Conservation (phyloP, 306 rosid species). For the Sicyos edulis region DNA sequence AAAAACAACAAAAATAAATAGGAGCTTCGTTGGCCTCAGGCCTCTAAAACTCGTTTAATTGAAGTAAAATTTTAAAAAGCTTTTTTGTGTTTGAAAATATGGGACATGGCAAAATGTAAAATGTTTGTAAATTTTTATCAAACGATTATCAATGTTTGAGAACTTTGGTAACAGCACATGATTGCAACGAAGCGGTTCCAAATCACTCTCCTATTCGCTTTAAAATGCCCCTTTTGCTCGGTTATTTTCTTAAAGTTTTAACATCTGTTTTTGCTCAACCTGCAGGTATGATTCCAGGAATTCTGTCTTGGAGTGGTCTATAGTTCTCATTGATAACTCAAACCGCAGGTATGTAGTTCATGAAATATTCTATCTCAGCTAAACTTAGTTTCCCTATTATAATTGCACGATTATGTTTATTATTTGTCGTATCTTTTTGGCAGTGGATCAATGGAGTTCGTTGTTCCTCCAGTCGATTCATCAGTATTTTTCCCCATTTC, state of each 20-base stretch:
- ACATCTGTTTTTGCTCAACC: background rate
- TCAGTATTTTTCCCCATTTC: slow-evolving; percentile 85
- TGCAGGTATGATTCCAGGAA: slow-evolving; percentile 85
- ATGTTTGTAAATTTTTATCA: background rate
- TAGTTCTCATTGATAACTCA: slow-evolving; percentile 66
- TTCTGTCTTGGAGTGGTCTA: slow-evolving; percentile 76
- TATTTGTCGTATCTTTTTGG: slow-evolving; percentile 22
- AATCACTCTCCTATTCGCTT: background rate
- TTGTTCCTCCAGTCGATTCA: slow-evolving; percentile 81
- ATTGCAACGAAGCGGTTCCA: background rate
- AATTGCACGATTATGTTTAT: background rate
- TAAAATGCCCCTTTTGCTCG: background rate
- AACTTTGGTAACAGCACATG: background rate
- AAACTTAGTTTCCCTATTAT: background rate
- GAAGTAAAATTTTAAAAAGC: background rate
- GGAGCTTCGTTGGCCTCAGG: background rate
- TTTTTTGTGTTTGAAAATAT: background rate
- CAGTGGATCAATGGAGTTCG: slow-evolving; percentile 96
- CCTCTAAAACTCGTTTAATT: background rate
- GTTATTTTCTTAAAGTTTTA: background rate
- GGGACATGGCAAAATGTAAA: background rate
- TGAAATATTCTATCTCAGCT: background rate
- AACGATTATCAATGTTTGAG: background rate
- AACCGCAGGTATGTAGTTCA: slow-evolving; percentile 64
- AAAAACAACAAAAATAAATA: too few relatives aligned